Percentiles rank a stretch among this genome's conserved stretches.
These are phyloP conservation scores for Drosera spatulata DNA, from an alignment of 179 eudicot species.

Conservation along the genomic window DNA sequence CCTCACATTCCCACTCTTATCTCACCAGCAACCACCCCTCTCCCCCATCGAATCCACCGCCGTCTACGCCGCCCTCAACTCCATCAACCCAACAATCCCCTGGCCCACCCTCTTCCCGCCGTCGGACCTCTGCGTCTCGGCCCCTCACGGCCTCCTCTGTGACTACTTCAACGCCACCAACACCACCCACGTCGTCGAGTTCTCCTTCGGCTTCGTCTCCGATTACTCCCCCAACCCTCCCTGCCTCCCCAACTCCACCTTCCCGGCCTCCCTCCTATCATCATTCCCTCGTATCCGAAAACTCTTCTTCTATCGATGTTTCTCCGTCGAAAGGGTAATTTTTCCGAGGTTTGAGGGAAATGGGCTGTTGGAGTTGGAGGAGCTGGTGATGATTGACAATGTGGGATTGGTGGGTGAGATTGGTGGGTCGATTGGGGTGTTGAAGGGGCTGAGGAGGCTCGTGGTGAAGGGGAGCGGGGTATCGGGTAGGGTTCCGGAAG, in stretches of 20 bases:
- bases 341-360: constrained; percentile 18
- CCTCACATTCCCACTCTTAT: constrained; percentile 1
- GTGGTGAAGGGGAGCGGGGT: constrained; percentile 50
- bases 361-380: constrained; percentile 31
- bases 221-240: constrained; percentile 66
- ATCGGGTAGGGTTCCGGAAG: constrained; percentile 39
- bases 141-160: constrained; percentile 84
- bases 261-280: constrained; percentile 21
- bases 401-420: constrained; percentile 43
- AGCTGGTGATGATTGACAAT: constrained; percentile 61
- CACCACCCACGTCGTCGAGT: constrained; percentile 35
- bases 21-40: constrained; percentile 30
- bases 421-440: constrained; percentile 17
- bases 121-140: constrained; percentile 53
- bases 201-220: constrained; percentile 59
- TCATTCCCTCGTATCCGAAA: constrained; percentile 41
- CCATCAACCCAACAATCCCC: constrained; percentile 49
- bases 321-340: constrained; percentile 19
- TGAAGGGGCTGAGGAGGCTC: constrained; percentile 36
- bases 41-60: constrained; percentile 48
- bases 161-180: constrained; percentile 22
- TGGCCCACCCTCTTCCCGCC: constrained; percentile 68
- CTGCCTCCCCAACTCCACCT: constrained; percentile 32
- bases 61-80: constrained; percentile 49
- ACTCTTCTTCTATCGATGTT: constrained; percentile 72